phyloP scores from a whole-genome alignment of 2,329 filamentous ascomycete genomes.

The Ophiostoma sp. region DNA sequence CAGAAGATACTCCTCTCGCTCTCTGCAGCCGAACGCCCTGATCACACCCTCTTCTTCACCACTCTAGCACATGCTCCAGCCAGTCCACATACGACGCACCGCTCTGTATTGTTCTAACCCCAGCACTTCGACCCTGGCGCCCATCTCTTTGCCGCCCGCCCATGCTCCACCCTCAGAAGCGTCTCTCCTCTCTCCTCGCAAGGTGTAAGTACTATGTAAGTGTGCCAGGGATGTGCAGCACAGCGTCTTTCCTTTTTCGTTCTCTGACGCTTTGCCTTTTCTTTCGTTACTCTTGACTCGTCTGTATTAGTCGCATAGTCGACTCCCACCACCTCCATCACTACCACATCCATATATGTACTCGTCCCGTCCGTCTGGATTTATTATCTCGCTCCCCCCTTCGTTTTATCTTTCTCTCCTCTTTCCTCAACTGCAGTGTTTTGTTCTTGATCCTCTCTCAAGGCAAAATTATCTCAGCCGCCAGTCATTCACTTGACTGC shows the following conservation, averaged over 20 bases:
- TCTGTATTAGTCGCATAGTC: slow-evolving; percentile 34
- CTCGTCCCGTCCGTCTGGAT: slow-evolving; percentile 5
- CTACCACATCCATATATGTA: slow-evolving; percentile 9
- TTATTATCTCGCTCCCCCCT: slow-evolving; percentile 8
- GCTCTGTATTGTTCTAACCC: not conserved
- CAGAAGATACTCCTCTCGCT: slow-evolving; percentile 10
- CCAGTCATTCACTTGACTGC: slow-evolving; percentile 44
- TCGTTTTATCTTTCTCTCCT: not conserved
- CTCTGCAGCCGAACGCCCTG: slow-evolving; percentile 9
- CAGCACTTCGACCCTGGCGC: not conserved
- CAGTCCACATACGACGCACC: slow-evolving; percentile 6
- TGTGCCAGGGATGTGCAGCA: slow-evolving; percentile 4
- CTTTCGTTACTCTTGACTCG: not conserved
- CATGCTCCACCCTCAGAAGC: slow-evolving; percentile 13
- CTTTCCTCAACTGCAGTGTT: slow-evolving; percentile 34
- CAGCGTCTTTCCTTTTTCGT: not conserved
- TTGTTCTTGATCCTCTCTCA: slow-evolving; percentile 31
- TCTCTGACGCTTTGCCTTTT: slow-evolving; percentile 16
- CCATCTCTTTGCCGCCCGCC: slow-evolving; percentile 22
- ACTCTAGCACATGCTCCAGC: not conserved
- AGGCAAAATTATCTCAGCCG: slow-evolving; percentile 37
- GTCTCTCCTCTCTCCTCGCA: not conserved
- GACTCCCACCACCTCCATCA: not conserved
- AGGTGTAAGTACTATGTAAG: too few relatives aligned
- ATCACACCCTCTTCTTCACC: slow-evolving; percentile 15